Conservation (phyloP, 163 green algal genomes). For the Coccomyxa subellipsoidea region DNA sequence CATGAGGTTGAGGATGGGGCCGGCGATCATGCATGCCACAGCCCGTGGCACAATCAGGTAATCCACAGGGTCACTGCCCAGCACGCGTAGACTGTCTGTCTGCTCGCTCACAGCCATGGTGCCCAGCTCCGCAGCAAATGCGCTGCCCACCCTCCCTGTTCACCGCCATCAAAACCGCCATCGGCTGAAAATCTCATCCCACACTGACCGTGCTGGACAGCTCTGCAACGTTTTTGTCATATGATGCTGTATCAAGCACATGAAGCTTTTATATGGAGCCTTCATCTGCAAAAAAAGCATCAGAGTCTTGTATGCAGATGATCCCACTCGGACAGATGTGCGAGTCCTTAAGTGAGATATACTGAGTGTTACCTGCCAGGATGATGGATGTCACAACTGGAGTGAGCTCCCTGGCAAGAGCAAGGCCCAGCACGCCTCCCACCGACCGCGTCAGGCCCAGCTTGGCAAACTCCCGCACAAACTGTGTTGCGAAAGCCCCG, state of each 20-base stretch:
- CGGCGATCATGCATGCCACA: slow-evolving; percentile 89
- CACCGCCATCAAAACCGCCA: too few species aligned
- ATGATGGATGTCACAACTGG: slow-evolving; percentile 98
- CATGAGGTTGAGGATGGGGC: slow-evolving; percentile 91
- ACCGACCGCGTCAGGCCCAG: slow-evolving; percentile 94
- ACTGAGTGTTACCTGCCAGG: slow-evolving; percentile 63
- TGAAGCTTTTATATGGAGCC: too few species aligned
- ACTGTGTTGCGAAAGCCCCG: slow-evolving; percentile 53
- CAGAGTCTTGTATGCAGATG: too few species aligned
- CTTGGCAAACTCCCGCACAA: slow-evolving; percentile 96
- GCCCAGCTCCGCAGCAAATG: slow-evolving; percentile 97
- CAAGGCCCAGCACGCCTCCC: slow-evolving; percentile 93
- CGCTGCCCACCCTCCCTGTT: slow-evolving; percentile 80
- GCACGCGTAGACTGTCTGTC: slow-evolving; percentile 91
- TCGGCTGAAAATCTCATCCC: too few species aligned
- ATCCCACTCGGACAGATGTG: too few species aligned
- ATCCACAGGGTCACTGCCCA: slow-evolving; percentile 90
- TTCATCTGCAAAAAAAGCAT: too few species aligned
- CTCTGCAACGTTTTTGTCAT: too few species aligned
- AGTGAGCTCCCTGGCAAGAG: slow-evolving; percentile 92
- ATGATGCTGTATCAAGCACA: too few species aligned
- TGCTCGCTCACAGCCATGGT: slow-evolving; percentile 99
- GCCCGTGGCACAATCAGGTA: slow-evolving; percentile 96
- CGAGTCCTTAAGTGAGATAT: too few species aligned
- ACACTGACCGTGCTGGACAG: too few species aligned